A percentile compares a stretch with the other conserved stretches of the same genome.
Conservation (phyloP, 2,329 filamentous ascomycete genomes). For the Fusarium torulosum region DNA sequence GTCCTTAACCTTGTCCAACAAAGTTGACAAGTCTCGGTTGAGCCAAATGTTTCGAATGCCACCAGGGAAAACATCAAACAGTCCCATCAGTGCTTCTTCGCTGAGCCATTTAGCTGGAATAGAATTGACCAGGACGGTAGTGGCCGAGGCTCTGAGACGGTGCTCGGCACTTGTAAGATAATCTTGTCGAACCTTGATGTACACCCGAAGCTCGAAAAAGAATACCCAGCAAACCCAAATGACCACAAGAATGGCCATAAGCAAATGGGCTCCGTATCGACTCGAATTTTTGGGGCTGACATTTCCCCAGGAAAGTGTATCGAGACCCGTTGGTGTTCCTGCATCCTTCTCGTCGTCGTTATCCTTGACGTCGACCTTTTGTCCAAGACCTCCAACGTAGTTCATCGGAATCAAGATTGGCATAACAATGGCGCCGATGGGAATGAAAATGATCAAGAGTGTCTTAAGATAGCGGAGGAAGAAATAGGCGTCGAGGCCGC, state of each 20-base stretch:
- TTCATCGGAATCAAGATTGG: conserved; percentile 92
- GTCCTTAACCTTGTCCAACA: conserved; percentile 85
- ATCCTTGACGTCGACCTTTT: conserved; percentile 59
- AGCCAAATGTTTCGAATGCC: conserved; percentile 97
- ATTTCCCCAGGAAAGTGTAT: conserved; percentile 90
- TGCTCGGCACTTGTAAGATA: conserved; percentile 96
- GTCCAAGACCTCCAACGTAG: conserved; percentile 75
- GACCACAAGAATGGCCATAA: conserved; percentile 82
- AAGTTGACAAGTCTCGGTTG: conserved; percentile 86
- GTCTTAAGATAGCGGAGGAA: conserved; percentile 86
- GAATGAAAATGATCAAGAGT: conserved; percentile 91
- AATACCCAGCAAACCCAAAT: conserved; percentile 89
- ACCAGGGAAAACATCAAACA: conserved; percentile 97
- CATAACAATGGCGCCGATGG: conserved; percentile 80
- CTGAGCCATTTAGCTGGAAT: conserved; percentile 94
- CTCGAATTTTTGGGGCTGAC: conserved; percentile 73
- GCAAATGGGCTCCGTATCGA: conserved; percentile 85
- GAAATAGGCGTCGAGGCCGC: conserved; percentile 96
- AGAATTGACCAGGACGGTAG: conserved; percentile 91
- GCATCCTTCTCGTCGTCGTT: conserved; percentile 50
- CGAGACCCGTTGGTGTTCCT: conserved; percentile 70
- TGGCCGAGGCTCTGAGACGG: conserved; percentile 91
- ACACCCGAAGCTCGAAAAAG: conserved; percentile 86
- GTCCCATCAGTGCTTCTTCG: conserved; percentile 80
- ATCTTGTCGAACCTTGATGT: conserved; percentile 92